Evolutionary conservation across 495 filamentous ascomycete species (phyloP).

Genomic region (Daldinia caldariorum): DNA sequence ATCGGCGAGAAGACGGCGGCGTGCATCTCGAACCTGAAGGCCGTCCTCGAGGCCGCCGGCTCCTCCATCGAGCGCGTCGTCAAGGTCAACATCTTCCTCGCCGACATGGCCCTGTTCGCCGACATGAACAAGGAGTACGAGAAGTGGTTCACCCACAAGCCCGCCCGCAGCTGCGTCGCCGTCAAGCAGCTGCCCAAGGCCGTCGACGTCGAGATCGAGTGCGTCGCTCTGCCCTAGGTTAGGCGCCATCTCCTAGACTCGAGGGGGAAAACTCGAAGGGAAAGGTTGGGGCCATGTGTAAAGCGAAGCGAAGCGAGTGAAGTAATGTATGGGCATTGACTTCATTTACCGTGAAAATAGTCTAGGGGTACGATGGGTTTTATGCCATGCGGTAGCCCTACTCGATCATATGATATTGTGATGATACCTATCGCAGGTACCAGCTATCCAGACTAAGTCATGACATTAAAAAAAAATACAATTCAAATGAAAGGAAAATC

Average conservation of each 20-base stretch:
- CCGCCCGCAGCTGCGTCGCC: constrained; percentile 91
- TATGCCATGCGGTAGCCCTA: no score
- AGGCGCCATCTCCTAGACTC: not conserved
- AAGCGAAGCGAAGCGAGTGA: constrained; percentile 5
- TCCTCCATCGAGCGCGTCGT: constrained; percentile 78
- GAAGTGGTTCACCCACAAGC: constrained; percentile 88
- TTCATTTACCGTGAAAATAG: constrained; percentile 4
- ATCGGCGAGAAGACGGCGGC: constrained; percentile 79
- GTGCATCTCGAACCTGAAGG: constrained; percentile 81
- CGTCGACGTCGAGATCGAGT: constrained; percentile 93
- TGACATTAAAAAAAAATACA: not conserved
- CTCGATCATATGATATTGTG: no score
- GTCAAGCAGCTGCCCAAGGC: constrained; percentile 90
- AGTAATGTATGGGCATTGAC: constrained; percentile 2
- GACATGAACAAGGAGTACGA: constrained; percentile 90
- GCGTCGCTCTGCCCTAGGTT: constrained; percentile 74
- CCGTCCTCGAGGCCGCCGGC: constrained; percentile 79
- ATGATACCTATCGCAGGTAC: no score
- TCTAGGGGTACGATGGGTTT: not conserved
- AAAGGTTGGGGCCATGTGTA: not conserved
- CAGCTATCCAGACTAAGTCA: not conserved
- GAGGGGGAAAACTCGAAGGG: no score
- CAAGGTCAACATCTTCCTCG: constrained; percentile 85
- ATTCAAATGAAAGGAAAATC: not conserved
- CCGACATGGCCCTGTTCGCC: constrained; percentile 84